These are phyloP conservation scores for Metarhizium album DNA, from an alignment of 2,329 filamentous ascomycete species.

Conservation along the genomic window DNA sequence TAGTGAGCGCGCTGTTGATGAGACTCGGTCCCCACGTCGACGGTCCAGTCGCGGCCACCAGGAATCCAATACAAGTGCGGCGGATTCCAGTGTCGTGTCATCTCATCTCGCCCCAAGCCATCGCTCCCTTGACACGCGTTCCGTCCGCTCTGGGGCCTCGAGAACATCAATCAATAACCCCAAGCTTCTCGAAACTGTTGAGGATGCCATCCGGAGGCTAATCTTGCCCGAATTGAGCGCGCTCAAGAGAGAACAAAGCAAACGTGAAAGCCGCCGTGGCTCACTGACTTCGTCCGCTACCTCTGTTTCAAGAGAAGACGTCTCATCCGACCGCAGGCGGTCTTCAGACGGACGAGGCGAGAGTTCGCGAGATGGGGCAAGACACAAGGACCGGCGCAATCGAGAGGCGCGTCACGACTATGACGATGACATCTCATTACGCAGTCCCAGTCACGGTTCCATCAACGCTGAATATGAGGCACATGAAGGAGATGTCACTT, in stretches of 20 bases:
- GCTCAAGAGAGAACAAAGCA: conserved; percentile 81
- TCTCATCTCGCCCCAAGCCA: conserved; percentile 43
- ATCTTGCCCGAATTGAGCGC: conserved; percentile 88
- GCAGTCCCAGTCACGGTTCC: conserved; percentile 37
- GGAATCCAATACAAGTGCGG: conserved; percentile 41
- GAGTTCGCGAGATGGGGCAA: conserved; percentile 40
- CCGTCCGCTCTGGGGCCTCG: conserved; percentile 38
- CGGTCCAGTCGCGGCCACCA: conserved; percentile 40
- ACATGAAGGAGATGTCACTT: conserved; percentile 29
- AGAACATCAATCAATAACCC: conserved; percentile 84
- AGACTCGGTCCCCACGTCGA: conserved; percentile 34
- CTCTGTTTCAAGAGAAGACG: conserved; percentile 42
- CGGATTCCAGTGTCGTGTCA: conserved; percentile 44
- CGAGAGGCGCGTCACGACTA: conserved; percentile 46
- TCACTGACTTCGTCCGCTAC: conserved; percentile 50
- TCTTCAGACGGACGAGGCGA: conserved; percentile 46
- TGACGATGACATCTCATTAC: conserved; percentile 37
- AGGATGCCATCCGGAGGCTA: conserved; percentile 81
- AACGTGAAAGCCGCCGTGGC: conserved; percentile 57
- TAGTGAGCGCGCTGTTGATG: conserved; percentile 36
- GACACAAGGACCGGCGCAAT: conserved; percentile 34
- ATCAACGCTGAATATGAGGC: conserved; percentile 25
- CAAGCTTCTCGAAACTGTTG: conserved; percentile 79
- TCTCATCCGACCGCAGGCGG: conserved; percentile 49
- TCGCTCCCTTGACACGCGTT: conserved; percentile 44